A percentile compares a stretch with the other conserved stretches of the same genome.
These are phyloP conservation scores for Cubamyces sp. DNA, from an alignment of 768 basidiomycete genomes.

Conservation along the genomic window DNA sequence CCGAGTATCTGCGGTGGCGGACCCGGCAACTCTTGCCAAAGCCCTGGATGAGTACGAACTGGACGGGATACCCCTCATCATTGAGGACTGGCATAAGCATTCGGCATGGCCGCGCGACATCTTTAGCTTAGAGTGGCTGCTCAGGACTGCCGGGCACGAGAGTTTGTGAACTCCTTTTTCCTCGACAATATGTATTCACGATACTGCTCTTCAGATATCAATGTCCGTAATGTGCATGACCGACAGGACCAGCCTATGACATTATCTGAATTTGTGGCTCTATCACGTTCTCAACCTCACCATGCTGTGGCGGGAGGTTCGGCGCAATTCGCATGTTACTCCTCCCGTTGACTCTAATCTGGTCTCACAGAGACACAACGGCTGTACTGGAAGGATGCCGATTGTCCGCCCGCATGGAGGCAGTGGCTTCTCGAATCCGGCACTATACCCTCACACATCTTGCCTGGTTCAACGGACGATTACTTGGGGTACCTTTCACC, in stretches of 20 bases:
- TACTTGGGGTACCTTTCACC: conserved; percentile 59
- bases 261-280: conserved; percentile 56
- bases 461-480: conserved; percentile 60
- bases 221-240: conserved; percentile 65
- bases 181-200: background rate
- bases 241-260: conserved; percentile 56
- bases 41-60: conserved; percentile 51
- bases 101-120: conserved; percentile 55
- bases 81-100: conserved; percentile 62
- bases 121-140: conserved; percentile 63
- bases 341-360: background rate
- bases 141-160: conserved; percentile 33
- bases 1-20: conserved; percentile 42
- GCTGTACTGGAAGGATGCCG: conserved; percentile 78
- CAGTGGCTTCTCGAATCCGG: conserved; percentile 54
- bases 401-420: conserved; percentile 69
- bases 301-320: conserved; percentile 18
- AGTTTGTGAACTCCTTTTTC: conserved; percentile 33
- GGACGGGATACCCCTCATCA: conserved; percentile 62
- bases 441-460: conserved; percentile 55
- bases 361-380: conserved; percentile 55
- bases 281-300: conserved; percentile 31
- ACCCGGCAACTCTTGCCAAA: conserved; percentile 30
- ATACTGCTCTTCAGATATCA: conserved; percentile 47
- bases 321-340: background rate